Conservation (phyloP, 2,329 filamentous ascomycete genomes). For the Sclerotinia trifoliorum region DNA sequence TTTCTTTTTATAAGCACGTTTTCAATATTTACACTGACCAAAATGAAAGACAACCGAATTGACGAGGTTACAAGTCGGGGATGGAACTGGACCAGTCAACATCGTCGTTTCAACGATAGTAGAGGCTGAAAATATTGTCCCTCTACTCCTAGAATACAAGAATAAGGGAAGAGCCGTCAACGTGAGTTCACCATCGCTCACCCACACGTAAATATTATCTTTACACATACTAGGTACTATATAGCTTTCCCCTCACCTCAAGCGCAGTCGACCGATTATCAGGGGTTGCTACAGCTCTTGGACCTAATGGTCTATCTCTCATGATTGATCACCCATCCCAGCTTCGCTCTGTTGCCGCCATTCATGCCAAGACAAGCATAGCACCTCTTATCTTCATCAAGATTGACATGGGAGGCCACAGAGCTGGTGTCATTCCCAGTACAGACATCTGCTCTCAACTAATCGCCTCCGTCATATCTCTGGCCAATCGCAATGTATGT, state of each 20-base stretch:
- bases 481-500: slow-evolving; percentile 43
- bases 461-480: slow-evolving; percentile 47
- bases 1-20: neutral
- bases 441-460: slow-evolving; percentile 49
- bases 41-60: slow-evolving; percentile 61
- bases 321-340: slow-evolving; percentile 70
- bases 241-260: slow-evolving; percentile 67
- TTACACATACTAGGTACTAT: slow-evolving; percentile 42
- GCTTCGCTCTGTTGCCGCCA: slow-evolving; percentile 49
- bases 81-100: slow-evolving; percentile 46
- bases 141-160: slow-evolving; percentile 59
- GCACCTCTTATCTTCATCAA: slow-evolving; percentile 65
- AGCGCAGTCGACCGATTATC: slow-evolving; percentile 61
- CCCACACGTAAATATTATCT: slow-evolving; percentile 1
- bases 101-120: slow-evolving; percentile 72
- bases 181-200: slow-evolving; percentile 44
- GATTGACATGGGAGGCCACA: slow-evolving; percentile 69
- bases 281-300: slow-evolving; percentile 54
- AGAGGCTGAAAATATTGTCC: slow-evolving; percentile 67
- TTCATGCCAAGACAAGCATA: slow-evolving; percentile 46
- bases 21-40: slow-evolving; percentile 27
- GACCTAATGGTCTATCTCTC: slow-evolving; percentile 56
- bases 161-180: slow-evolving; percentile 55
- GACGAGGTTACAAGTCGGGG: slow-evolving; percentile 67
- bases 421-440: slow-evolving; percentile 62